phyloP scores from a whole-genome alignment of 305 asterid species.

The Fraxinus greggii region DNA sequence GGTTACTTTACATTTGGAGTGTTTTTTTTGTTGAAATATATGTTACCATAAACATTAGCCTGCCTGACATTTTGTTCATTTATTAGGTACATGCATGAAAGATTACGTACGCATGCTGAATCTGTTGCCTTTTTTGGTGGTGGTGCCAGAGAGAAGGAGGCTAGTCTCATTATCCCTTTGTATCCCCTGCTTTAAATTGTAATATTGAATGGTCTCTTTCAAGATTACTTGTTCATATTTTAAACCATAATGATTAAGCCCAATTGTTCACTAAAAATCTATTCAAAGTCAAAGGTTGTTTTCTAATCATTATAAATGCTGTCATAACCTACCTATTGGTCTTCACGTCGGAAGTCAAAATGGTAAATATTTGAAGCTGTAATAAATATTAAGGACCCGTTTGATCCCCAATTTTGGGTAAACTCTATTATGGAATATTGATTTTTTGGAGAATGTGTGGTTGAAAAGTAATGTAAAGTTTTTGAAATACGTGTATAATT shows the following conservation, averaged over 20 bases:
- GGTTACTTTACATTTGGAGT: constrained; percentile 45
- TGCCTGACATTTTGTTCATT: constrained; percentile 25
- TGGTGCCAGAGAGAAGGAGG: constrained; percentile 97
- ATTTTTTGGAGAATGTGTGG: not conserved
- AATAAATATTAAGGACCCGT: not conserved
- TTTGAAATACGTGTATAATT: not conserved
- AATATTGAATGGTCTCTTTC: not conserved
- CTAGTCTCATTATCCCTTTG: constrained; percentile 10
- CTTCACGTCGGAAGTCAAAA: not conserved
- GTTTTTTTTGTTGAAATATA: constrained; percentile 21
- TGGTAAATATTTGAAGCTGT: not conserved
- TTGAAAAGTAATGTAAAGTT: not conserved
- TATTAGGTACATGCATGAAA: constrained; percentile 93
- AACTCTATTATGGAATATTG: not conserved
- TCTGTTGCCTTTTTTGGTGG: constrained; percentile 99
- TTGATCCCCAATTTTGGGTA: not conserved
- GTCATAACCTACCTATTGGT: not conserved
- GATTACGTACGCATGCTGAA: constrained; percentile 98
- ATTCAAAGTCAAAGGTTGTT: not conserved
- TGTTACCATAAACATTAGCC: constrained; percentile 16
- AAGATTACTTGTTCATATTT: not conserved
- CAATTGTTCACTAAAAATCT: not conserved
- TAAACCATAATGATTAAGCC: not conserved
- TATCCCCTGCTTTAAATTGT: not conserved
- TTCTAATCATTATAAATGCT: not conserved